These are phyloP conservation scores for Daldinia grandis DNA, from an alignment of 495 filamentous ascomycete genomes.

Conservation along the genomic window DNA sequence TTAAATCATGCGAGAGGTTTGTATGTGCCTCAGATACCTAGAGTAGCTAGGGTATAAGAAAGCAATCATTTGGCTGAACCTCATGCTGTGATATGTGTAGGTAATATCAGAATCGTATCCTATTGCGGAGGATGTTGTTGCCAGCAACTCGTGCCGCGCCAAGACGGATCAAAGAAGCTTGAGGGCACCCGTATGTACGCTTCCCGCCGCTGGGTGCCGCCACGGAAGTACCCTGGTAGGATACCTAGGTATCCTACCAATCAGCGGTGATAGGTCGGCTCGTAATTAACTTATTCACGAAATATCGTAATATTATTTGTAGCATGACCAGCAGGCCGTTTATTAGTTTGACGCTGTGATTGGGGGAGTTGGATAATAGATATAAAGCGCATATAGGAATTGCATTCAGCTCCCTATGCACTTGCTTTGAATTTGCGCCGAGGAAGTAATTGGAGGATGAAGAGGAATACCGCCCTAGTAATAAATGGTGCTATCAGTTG, in stretches of 20 bases:
- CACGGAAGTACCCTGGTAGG: not conserved
- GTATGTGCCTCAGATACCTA: not conserved
- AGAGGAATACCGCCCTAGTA: not conserved
- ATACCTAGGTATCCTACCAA: constrained; percentile 10
- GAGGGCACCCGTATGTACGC: not conserved
- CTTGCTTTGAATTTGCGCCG: not conserved
- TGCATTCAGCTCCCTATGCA: not conserved
- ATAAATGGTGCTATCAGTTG: not conserved
- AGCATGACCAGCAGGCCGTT: not conserved
- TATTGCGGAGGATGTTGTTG: not conserved
- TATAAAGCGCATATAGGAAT: not conserved
- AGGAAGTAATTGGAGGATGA: not conserved
- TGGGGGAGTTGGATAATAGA: not conserved
- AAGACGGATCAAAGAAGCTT: constrained; percentile 6
- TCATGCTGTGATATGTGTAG: not conserved
- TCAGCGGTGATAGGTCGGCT: not conserved
- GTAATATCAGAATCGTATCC: not conserved
- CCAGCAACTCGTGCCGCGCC: not conserved
- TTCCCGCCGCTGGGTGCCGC: not conserved
- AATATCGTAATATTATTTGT: constrained; percentile 2
- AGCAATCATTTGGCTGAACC: not conserved
- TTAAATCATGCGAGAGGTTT: not conserved
- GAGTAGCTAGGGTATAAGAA: not conserved
- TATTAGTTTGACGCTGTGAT: constrained; percentile 8
- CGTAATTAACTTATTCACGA: not conserved